Evolutionary conservation across 805 yeast species (phyloP).

Genomic region (Wickerhamiella spandovensis): DNA sequence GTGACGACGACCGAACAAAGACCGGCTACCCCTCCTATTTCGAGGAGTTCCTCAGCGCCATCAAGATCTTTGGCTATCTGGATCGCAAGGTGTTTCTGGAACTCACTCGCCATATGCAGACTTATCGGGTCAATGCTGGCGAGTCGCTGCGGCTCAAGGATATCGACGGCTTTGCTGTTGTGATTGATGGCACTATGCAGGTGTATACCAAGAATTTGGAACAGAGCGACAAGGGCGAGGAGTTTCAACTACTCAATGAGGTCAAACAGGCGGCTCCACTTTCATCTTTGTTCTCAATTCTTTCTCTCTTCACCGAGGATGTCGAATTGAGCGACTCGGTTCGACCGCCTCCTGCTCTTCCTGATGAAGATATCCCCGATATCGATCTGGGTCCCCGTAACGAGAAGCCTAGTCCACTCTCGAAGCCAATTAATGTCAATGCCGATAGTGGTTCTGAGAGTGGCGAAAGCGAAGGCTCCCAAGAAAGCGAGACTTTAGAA

Average conservation of each 20-base stretch:
- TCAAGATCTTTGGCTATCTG: conserved; percentile 85
- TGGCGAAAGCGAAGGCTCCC: not conserved
- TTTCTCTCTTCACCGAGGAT: conserved; percentile 54
- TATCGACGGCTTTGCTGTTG: conserved; percentile 74
- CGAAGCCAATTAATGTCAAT: not conserved
- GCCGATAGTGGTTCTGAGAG: not conserved
- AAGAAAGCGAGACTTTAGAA: not conserved
- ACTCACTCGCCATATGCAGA: conserved; percentile 79
- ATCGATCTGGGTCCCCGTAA: not conserved
- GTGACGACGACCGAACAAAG: conserved; percentile 24
- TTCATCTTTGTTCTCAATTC: conserved; percentile 67
- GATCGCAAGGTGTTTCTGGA: conserved; percentile 88
- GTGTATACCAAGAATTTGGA: conserved; percentile 26
- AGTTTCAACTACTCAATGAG: conserved; percentile 64
- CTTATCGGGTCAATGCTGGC: conserved; percentile 64
- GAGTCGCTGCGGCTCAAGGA: conserved; percentile 66
- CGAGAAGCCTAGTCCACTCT: not conserved
- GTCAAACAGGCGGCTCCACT: conserved; percentile 76
- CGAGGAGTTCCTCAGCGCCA: conserved; percentile 81
- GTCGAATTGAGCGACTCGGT: conserved; percentile 15
- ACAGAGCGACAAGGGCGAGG: conserved; percentile 33
- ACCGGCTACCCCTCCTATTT: conserved; percentile 50
- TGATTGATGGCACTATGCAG: conserved; percentile 81
- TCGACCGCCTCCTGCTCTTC: not conserved
- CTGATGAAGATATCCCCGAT: conserved; percentile 4